Evolutionary conservation across 805 yeast genomes (phyloP).

Genomic region (Ogataea dorogensis): DNA sequence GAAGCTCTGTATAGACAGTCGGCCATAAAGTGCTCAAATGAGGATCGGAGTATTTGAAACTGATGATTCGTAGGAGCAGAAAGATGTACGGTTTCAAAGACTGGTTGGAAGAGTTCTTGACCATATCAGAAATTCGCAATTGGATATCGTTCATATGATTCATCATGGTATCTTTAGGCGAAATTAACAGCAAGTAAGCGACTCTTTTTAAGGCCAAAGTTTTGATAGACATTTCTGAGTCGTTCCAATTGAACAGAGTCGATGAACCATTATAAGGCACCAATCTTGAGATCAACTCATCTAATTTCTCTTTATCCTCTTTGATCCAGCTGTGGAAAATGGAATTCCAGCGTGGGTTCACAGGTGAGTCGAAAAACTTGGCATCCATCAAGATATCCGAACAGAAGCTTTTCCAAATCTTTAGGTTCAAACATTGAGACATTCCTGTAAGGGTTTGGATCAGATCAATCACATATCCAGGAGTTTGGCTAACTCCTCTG

Average conservation of each 20-base stretch:
- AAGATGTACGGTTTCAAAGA: constrained; percentile 45
- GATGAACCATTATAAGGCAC: constrained; percentile 52
- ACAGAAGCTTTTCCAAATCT: constrained; percentile 63
- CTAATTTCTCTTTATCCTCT: constrained; percentile 58
- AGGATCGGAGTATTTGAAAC: constrained; percentile 58
- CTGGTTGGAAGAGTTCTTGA: constrained; percentile 31
- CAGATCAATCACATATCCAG: constrained; percentile 44
- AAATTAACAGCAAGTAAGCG: constrained; percentile 59
- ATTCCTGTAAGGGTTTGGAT: constrained; percentile 35
- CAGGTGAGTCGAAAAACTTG: constrained; percentile 46
- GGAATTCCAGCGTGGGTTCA: constrained; percentile 48
- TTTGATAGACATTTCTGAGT: constrained; percentile 30
- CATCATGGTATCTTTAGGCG: constrained; percentile 59
- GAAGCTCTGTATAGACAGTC: constrained; percentile 59
- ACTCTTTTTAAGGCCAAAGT: constrained; percentile 54
- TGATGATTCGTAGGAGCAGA: constrained; percentile 60
- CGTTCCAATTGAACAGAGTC: constrained; percentile 42
- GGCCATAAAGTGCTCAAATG: constrained; percentile 74
- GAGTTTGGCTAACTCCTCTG: constrained; percentile 38
- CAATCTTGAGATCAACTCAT: constrained; percentile 49
- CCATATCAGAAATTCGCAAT: constrained; percentile 32
- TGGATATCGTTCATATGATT: constrained; percentile 46
- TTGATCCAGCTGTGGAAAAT: constrained; percentile 63
- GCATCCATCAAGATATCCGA: constrained; percentile 64
- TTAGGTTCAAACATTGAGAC: constrained; percentile 40